Conservation (phyloP, 805 yeast genomes). For the Torulaspora franciscae region DNA sequence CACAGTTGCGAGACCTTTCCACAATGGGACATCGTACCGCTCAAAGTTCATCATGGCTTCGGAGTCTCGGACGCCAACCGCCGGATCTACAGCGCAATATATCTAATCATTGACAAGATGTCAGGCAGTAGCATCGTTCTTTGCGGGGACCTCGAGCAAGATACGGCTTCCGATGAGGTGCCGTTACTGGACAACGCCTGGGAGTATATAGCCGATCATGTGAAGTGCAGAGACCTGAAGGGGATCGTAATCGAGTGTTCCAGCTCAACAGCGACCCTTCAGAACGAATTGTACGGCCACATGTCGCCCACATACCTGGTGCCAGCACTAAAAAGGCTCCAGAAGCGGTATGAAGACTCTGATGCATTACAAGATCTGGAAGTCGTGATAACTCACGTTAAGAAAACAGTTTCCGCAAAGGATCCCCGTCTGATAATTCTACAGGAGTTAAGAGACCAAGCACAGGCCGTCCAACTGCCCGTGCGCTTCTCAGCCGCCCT, state of each 20-base stretch:
- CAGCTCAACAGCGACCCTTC: slow-evolving; percentile 41
- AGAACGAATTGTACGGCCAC: slow-evolving; percentile 68
- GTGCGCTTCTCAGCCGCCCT: slow-evolving; percentile 28
- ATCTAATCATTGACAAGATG: slow-evolving; percentile 41
- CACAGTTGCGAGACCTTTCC: slow-evolving; percentile 22
- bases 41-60: slow-evolving; percentile 40
- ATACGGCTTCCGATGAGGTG: slow-evolving; percentile 34
- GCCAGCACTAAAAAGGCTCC: slow-evolving; percentile 44
- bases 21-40: slow-evolving; percentile 34
- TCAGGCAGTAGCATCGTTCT: slow-evolving; percentile 44
- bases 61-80: slow-evolving; percentile 28
- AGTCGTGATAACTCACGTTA: slow-evolving; percentile 48
- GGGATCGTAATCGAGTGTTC: slow-evolving; percentile 80
- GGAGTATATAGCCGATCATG: slow-evolving; percentile 47
- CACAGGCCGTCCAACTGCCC: slow-evolving; percentile 17
- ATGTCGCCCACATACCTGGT: slow-evolving; percentile 62
- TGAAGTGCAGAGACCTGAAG: slow-evolving; percentile 40
- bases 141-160: slow-evolving; percentile 86
- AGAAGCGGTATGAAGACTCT: slow-evolving; percentile 37
- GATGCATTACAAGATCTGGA: slow-evolving; percentile 37
- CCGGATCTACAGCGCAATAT: slow-evolving; percentile 49
- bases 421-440: slow-evolving; percentile 61
- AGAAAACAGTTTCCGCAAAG: slow-evolving; percentile 36
- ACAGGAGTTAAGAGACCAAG: slow-evolving; percentile 45
- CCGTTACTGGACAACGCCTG: slow-evolving; percentile 44